Evolutionary conservation across 495 filamentous ascomycete genomes (phyloP), one percentile per base, ranked within the genome.

Genomic region (Pseudevernia furfuracea): DNA sequence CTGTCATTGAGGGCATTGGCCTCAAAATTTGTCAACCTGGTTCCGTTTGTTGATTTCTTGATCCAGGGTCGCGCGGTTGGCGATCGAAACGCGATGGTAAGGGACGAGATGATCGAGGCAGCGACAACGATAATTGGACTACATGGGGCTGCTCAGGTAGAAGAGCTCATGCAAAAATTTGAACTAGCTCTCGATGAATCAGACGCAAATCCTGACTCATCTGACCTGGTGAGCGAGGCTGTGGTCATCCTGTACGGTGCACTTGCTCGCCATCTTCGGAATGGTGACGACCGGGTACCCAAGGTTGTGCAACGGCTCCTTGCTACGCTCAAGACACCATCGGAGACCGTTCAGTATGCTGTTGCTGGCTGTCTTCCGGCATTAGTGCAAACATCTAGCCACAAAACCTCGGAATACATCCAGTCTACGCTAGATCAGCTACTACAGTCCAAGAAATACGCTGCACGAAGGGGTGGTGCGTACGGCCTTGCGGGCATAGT

Each of bases 161-260:
- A 97, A 74, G 85, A 87, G 66, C 80, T 98, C 36, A 97, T 97
- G 92, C 83, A 88, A 69, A 86, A 91, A 1, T 91, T 97, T 69
- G 93, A 98, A 73, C 80, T 80, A 11, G 89, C 88, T 0, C 81
- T 98, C 6, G 91, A 91, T 69, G 85, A 84, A 12, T 89, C 91
- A 0, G 89, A 93, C 73, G 87, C 89, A 67, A 86, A 85, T 23
- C 89, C 88, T 5, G 84, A 89, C 67, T 84, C 84, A 32, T 86
- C 86, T 11, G 94, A 98, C 69, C 81, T 87, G 49, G 89, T 97
- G 67, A 96, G 96, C 70, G 94, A 98, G 76, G 94, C 94, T 6
- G 91, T 98, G 34, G 91, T 98, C 66, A 92, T 98, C 62, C 87
- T 98, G 66, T 98, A 97, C 70, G 94, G 94, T 69, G 91, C 94